Evolutionary conservation across 202 grass and related monocot species (phyloP), one percentile per base, ranked within the genome.

Genomic region (Zizania palustris): DNA sequence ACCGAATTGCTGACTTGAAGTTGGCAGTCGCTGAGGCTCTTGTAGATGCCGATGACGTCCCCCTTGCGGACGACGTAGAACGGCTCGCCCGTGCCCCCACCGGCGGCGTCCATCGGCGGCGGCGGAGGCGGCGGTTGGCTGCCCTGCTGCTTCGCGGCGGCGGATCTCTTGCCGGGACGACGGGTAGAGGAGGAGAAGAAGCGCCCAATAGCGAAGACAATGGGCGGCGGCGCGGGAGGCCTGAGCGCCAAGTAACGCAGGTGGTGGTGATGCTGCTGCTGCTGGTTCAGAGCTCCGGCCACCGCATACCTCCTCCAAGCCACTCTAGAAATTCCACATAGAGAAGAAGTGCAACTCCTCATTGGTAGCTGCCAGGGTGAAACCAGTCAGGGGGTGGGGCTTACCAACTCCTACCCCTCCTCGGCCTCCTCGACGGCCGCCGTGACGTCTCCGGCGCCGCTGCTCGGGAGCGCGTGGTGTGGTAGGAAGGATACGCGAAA

Each of bases 61-160:
- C 90, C 93, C 75, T 97, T 97, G 54, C 90, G 88, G 63, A 93
- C 78, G 33, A 93, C 88, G 80, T 91, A 97, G 77, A 89, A 91
- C 33, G 86, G 88, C 56, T 88, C 78, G 4, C 86, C 79, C 18
- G 15, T 15, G 1, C 3, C 12, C 8, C 43, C 43, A 39, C 72
- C 73, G 65, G 76, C 45, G 18, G 86, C 67, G 60, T 91, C 90
- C 82, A 89, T 85, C 36, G 64, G 19, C 11, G 12, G 49, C 12
- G 63, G 62, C 39, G 18, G 77, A 5, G 50, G 5, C 50, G 18
- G 53, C 6, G 66, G 11, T 45, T 69, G 22, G 28, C 3, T 69
- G 4, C 0, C n/a, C 77, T 71, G 69, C 51, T 83, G 69, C 51
- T 83, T 68, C 1, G 74, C 74, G 5, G 69, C 38, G 18, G 84